Conservation (phyloP, 805 yeast genomes). For the Wickerhamomyces xylosicus region DNA sequence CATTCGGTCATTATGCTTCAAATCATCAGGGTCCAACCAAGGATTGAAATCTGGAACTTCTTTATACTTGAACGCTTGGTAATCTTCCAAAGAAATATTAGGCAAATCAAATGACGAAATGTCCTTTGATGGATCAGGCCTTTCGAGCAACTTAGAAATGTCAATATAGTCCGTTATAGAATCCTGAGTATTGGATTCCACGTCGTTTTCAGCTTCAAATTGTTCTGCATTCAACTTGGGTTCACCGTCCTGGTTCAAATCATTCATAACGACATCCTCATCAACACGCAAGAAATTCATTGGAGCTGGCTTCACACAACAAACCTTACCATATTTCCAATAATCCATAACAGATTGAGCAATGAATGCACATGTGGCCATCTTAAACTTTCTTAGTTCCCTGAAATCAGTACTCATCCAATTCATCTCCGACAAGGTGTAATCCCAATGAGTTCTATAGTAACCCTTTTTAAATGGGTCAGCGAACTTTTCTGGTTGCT, state of each 20-base stretch:
- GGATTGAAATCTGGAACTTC: constrained; percentile 22
- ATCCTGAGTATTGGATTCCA: neutral
- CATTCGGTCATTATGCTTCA: constrained; percentile 23
- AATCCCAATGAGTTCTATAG: constrained; percentile 58
- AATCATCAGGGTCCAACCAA: constrained; percentile 20
- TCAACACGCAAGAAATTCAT: constrained; percentile 20
- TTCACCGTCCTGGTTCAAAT: constrained; percentile 6
- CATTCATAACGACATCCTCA: constrained; percentile 8
- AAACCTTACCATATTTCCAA: constrained; percentile 66
- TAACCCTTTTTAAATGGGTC: constrained; percentile 44
- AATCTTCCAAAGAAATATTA: constrained; percentile 20
- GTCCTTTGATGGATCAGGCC: constrained; percentile 25
- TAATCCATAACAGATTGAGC: constrained; percentile 70
- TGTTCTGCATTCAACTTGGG: constrained; percentile 4
- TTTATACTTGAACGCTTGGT: constrained; percentile 4
- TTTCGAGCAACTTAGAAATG: constrained; percentile 22
- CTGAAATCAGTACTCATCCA: constrained; percentile 78
- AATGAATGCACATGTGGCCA: constrained; percentile 57
- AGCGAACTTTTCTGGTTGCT: constrained; percentile 65
- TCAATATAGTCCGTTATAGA: constrained; percentile 21
- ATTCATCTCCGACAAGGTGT: constrained; percentile 61
- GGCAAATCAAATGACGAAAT: constrained; percentile 22
- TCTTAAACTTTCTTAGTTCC: constrained; percentile 59
- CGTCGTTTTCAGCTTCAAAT: too few relatives aligned
- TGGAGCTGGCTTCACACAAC: constrained; percentile 47